Evolutionary conservation across 805 yeast species (phyloP), one percentile per base, ranked within the genome.

Genomic region (Pichia ethanolica): DNA sequence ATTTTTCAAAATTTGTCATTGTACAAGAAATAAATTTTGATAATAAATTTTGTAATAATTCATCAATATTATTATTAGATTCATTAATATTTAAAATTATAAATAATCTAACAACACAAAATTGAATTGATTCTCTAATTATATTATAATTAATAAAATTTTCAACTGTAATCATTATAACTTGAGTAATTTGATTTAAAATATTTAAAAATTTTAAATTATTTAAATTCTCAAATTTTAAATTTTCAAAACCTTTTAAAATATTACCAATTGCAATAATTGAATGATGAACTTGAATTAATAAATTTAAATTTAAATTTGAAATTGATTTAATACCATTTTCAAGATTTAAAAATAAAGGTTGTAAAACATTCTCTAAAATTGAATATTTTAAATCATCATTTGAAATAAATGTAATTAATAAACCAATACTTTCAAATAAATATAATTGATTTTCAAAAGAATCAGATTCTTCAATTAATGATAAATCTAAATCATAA

Each of bases 191-290:
- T 50, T 68, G 71, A 48, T 65, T 62, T 12, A 68, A 51, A 14
- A 64, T 53, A n/a, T 55, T 49, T 14, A 62, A 51, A 42, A 66
- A 62, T 42, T 66, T 66, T 4, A 26, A 13, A 30, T 58, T 64
- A 47, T 63, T 69, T 37, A 60, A 60, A 39, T 69, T 73, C 37
- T 54, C 55, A 37, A 51, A 49, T 35, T 52, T 44, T n/a, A 59
- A 44, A 25, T 53, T 43, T 53, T 84, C 93, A 59, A 86, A 81
- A 5, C 98, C 98, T 62, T 93, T 79, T 4, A 89, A 84, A 59
- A 90, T 75, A 0, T 97, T 88, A 42, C 97, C 97, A 42, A 91
- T 79, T 0, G 97, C 90, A 81, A 88, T 79, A 44, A 93, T 68
- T 35, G 83, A 76, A 63, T 91, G 97, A 64, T 93, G 96, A 3